Evolutionary conservation across 179 eudicot species (phyloP).

Genomic region (Spergularia azorica): DNA sequence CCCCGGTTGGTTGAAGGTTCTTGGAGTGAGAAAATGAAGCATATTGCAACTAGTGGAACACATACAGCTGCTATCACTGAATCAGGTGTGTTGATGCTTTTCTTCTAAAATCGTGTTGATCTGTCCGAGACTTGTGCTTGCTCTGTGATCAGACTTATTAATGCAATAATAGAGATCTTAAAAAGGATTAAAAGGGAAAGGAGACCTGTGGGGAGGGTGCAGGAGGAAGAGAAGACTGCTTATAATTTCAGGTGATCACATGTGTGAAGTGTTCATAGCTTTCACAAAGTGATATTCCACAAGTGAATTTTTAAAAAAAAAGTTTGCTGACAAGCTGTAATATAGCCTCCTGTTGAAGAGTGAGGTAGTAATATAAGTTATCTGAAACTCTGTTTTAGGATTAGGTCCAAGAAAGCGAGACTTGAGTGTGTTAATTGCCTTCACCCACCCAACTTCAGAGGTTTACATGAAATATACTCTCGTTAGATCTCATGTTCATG

Average conservation of each 20-base stretch:
- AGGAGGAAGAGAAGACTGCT: neutral
- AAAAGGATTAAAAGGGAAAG: no score
- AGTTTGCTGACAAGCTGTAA: neutral
- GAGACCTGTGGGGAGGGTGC: neutral
- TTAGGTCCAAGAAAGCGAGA: neutral
- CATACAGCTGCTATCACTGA: constrained; percentile 89
- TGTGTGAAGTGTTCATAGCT: neutral
- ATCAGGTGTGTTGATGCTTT: constrained; percentile 53
- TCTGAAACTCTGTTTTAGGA: neutral
- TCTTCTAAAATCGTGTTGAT: neutral
- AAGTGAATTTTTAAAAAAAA: neutral
- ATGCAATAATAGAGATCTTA: neutral
- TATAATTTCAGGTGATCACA: neutral
- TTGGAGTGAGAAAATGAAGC: constrained; percentile 66
- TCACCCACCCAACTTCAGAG: neutral
- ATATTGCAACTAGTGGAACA: constrained; percentile 89
- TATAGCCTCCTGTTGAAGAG: neutral
- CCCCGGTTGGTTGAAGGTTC: constrained; percentile 84
- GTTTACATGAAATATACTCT: constrained; percentile 1
- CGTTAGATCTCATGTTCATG: constrained; percentile 1
- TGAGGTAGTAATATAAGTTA: neutral
- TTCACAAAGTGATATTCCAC: neutral
- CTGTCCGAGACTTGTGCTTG: neutral
- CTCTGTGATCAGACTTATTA: neutral
- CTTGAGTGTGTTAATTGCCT: neutral